Conservation (phyloP, 2,329 filamentous ascomycete genomes). For the Aspergillus proliferans region DNA sequence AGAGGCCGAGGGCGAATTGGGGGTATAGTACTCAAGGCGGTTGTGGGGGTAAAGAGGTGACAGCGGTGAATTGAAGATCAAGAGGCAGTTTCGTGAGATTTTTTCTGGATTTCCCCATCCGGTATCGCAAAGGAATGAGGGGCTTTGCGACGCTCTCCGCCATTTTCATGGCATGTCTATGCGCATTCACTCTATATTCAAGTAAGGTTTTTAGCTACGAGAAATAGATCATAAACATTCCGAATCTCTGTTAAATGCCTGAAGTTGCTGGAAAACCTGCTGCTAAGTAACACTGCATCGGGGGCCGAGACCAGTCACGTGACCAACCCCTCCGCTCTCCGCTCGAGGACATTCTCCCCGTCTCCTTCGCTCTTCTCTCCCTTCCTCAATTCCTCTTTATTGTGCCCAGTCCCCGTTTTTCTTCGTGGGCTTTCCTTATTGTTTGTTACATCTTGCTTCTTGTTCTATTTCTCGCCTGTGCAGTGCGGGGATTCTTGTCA, state of each 20-base stretch:
- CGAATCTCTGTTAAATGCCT: no score
- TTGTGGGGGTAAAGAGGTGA: slow-evolving; percentile 5
- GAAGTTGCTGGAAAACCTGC: no score
- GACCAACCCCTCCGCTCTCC: slow-evolving; percentile 2
- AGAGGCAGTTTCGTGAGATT: background rate
- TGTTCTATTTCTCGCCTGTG: slow-evolving; percentile 2
- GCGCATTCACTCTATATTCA: no score
- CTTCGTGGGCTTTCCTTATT: background rate
- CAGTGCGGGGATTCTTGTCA: background rate
- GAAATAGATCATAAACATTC: no score
- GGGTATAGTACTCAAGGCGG: background rate
- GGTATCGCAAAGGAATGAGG: background rate
- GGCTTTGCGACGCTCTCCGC: background rate
- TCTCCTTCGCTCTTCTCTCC: slow-evolving; percentile 1
- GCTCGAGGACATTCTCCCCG: slow-evolving; percentile 3
- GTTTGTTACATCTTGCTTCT: background rate
- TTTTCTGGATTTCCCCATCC: background rate
- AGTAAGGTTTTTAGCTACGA: no score
- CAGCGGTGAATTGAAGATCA: slow-evolving; percentile 15
- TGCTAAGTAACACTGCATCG: background rate
- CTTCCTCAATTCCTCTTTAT: background rate
- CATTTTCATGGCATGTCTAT: background rate
- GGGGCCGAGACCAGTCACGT: background rate
- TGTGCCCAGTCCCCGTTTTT: no score
- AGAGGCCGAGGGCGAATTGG: background rate